Evolutionary conservation across 306 rosid species (phyloP), one percentile per base, ranked within the genome.

Genomic region (Parietaria judaica): DNA sequence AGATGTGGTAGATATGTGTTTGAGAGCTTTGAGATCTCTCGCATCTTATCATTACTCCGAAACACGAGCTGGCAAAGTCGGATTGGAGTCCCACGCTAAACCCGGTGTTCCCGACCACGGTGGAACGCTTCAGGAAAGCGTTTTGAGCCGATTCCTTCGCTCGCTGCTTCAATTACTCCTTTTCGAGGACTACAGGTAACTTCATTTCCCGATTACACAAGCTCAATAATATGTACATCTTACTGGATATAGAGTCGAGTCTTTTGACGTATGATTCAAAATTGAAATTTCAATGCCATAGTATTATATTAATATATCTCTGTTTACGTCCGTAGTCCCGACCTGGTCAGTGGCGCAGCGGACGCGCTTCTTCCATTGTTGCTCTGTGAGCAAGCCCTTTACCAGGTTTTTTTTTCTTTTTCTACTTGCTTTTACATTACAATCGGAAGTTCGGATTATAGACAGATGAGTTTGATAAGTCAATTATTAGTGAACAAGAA

Each of bases 351-450:
- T 63, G 76, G 80, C 68, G 98, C 95, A n/a, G 96, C 98, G n/a
- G 98, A 88, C 73, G 96, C 98, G 39, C 96, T 91, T 64, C 83
- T 91, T 72, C 96, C 96, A 0, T 52, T 88, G 63, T 83, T 91
- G 63, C 95, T 91, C 58, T 91, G 98, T 67, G 95, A 91, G 74
- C 91, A 86, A 77, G 71, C 70, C 74, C 84, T 91, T 36, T 91
- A 81, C 72, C 96, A 88, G 92, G 98, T 91, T 70, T 51, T 60
- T 60, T 47, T 59, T 49, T n/a, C 34, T 60, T 14, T 8, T n/a
- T 34, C 16, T 61, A 14, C n/a, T 15, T 9, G 15, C 3, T 17
- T 41, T 17, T 23, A 3, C 15, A 54, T 54, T 54, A 17, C 14
- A 17, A 17, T 17, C 31, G 31, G 31, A 23, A 23, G 31, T 23